Conservation (phyloP, 1,284 basidiomycete genomes). For the Tilletia horrida region DNA sequence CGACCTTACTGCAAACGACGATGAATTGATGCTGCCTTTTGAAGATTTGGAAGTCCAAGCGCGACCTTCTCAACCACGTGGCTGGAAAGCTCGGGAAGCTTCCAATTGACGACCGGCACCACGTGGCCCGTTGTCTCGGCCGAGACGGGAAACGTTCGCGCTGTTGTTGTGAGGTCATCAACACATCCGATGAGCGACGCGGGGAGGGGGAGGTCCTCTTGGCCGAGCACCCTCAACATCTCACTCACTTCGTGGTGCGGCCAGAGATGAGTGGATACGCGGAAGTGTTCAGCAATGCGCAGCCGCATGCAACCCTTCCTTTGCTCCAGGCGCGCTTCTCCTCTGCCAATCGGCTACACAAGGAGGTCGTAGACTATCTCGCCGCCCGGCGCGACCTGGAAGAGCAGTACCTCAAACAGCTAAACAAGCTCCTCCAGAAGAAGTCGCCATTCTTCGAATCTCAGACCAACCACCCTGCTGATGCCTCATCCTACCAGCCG, state of each 20-base stretch:
- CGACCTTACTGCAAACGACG: neutral
- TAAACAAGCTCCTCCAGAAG: slow-evolving; percentile 57
- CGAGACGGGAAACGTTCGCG: too few relatives aligned
- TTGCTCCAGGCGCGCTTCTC: slow-evolving; percentile 12
- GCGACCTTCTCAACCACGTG: too few relatives aligned
- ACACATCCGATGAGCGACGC: too few relatives aligned
- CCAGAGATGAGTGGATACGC: neutral
- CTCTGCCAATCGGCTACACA: neutral
- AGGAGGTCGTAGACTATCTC: slow-evolving; percentile 56
- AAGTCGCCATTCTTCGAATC: slow-evolving; percentile 49
- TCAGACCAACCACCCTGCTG: slow-evolving; percentile 18
- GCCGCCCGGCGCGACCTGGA: slow-evolving; percentile 59
- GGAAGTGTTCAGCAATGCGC: slow-evolving; percentile 1
- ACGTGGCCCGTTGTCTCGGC: too few relatives aligned
- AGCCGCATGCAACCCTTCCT: neutral
- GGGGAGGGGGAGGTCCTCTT: too few relatives aligned
- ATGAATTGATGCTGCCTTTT: neutral
- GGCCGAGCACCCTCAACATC: too few relatives aligned
- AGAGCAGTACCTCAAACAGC: slow-evolving; percentile 57
- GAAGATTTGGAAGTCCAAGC: too few relatives aligned
- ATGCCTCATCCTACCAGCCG: slow-evolving; percentile 32
- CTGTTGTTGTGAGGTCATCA: too few relatives aligned
- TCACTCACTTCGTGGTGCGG: neutral
- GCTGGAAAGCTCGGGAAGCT: too few relatives aligned
- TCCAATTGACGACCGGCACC: too few relatives aligned